These are phyloP conservation scores for Priceomyces fermenticarens DNA, from an alignment of 805 yeast genomes.

Conservation along the genomic window DNA sequence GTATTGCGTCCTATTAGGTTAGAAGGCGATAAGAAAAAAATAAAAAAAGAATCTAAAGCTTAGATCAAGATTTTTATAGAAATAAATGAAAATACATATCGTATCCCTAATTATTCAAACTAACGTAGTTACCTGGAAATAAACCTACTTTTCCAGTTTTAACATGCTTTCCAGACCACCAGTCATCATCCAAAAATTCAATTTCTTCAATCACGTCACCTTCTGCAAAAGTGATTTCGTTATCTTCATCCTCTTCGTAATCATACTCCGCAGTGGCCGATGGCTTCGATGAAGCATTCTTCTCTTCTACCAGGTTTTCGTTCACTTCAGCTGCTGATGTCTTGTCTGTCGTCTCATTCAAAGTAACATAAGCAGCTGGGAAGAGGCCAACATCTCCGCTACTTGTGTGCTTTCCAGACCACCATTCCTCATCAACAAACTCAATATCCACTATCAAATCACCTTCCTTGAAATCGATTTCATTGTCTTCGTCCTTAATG, in stretches of 20 bases:
- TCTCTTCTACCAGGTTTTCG: constrained; percentile 11
- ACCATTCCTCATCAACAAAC: constrained; percentile 74
- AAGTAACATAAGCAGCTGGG: constrained; percentile 52
- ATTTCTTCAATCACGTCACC: constrained; percentile 80
- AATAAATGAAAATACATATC: neutral
- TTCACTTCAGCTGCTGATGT: constrained; percentile 12
- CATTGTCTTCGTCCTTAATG: constrained; percentile 73
- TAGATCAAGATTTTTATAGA: constrained; percentile 1
- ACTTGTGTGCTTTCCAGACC: constrained; percentile 42
- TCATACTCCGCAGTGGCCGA: constrained; percentile 69
- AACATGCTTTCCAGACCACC: constrained; percentile 88
- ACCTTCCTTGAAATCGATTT: constrained; percentile 63
- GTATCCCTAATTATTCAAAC: constrained; percentile 13
- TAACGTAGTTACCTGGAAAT: constrained; percentile 90
- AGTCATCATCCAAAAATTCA: constrained; percentile 88
- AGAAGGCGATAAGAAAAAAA: too few relatives aligned
- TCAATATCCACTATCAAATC: constrained; percentile 66
- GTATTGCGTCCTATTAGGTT: too few relatives aligned
- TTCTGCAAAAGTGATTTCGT: constrained; percentile 81
- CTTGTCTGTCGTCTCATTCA: constrained; percentile 21
- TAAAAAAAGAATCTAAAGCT: constrained; percentile 24
- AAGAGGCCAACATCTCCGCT: constrained; percentile 53
- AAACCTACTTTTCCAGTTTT: constrained; percentile 72
- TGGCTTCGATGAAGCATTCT: constrained; percentile 17
- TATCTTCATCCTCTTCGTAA: constrained; percentile 90